Evolutionary conservation across 257 asterid species (phyloP).

Genomic region (Vinca minor): DNA sequence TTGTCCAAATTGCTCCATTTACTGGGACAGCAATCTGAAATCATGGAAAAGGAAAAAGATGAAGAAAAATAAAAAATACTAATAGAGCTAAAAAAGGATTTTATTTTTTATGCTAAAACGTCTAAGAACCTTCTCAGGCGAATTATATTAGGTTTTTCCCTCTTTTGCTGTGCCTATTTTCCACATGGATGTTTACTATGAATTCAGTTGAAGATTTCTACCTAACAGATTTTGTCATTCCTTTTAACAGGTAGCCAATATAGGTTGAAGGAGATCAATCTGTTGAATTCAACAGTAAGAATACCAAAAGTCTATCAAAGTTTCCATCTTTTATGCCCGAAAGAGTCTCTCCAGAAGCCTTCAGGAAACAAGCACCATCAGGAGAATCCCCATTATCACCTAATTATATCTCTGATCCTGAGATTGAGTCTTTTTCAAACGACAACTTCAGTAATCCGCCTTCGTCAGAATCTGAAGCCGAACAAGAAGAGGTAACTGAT

Average conservation of each 20-base stretch:
- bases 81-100: not conserved
- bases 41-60: no score
- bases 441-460: constrained; percentile 30
- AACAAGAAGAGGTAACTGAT: constrained; percentile 52
- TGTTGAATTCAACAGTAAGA: constrained; percentile 26
- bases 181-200: not conserved
- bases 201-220: constrained; percentile 7
- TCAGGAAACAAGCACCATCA: constrained; percentile 30
- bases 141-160: not conserved
- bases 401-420: constrained; percentile 18
- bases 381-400: constrained; percentile 16
- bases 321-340: constrained; percentile 59
- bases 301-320: constrained; percentile 25
- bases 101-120: not conserved
- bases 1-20: not conserved
- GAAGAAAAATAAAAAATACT: not conserved
- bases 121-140: not conserved
- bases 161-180: not conserved
- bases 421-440: constrained; percentile 16
- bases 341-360: constrained; percentile 46
- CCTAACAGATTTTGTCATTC: not conserved
- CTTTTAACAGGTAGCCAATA: constrained; percentile 44
- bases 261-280: constrained; percentile 62
- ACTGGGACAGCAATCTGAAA: not conserved
- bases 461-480: constrained; percentile 35